Conservation (phyloP, 2,329 filamentous ascomycete species). For the Beauveria sp. region DNA sequence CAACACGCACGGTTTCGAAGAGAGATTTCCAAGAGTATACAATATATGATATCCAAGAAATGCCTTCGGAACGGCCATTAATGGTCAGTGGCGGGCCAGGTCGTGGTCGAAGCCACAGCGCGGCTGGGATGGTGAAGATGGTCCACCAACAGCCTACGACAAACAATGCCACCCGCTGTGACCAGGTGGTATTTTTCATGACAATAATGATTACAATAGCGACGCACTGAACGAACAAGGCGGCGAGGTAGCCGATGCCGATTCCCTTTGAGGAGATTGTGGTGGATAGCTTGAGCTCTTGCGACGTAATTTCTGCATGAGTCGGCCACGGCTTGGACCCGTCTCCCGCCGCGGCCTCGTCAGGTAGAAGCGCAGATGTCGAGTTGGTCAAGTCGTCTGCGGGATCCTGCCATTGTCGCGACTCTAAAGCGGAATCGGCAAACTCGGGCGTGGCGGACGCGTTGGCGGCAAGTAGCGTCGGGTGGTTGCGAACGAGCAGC, state of each 20-base stretch:
- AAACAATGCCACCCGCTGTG: conserved; percentile 79
- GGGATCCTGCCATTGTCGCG: conserved; percentile 28
- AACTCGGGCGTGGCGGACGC: conserved; percentile 23
- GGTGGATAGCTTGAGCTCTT: conserved; percentile 75
- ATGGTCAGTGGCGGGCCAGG: conserved; percentile 73
- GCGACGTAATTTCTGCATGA: conserved; percentile 45
- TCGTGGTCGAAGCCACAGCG: conserved; percentile 77
- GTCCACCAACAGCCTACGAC: conserved; percentile 91
- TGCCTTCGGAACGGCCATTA: conserved; percentile 28
- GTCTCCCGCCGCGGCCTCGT: conserved; percentile 20
- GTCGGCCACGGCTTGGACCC: conserved; percentile 32
- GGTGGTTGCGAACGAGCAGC: conserved; percentile 80
- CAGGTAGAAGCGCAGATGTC: conserved; percentile 39
- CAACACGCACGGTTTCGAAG: conserved; percentile 69
- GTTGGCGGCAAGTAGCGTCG: conserved; percentile 34
- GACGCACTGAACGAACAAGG: conserved; percentile 73
- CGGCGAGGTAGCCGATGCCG: conserved; percentile 86
- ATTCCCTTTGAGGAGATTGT: conserved; percentile 89
- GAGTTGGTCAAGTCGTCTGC: conserved; percentile 31
- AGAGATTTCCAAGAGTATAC: conserved; percentile 80
- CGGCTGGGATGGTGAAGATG: conserved; percentile 79
- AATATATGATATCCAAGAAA: conserved; percentile 61
- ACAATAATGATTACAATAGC: conserved; percentile 69
- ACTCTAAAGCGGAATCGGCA: conserved; percentile 25
- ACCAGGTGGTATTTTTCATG: conserved; percentile 72